Conservation (phyloP, 306 rosid species). For the Quercus variabilis region DNA sequence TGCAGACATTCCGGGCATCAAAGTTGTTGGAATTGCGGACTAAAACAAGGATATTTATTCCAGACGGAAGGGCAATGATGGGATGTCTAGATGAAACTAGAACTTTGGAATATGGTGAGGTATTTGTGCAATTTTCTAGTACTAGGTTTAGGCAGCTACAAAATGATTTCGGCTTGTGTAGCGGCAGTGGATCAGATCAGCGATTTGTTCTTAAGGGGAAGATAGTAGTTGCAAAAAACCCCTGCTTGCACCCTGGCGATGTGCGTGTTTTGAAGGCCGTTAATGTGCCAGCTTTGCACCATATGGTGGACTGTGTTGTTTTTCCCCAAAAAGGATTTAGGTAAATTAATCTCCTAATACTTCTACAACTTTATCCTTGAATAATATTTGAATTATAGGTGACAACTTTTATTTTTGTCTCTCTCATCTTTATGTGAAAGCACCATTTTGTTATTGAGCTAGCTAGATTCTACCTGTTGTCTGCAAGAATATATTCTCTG, state of each 20-base stretch:
- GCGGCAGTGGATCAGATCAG: conserved; percentile 8
- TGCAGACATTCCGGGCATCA: conserved; percentile 74
- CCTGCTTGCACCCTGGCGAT: conserved; percentile 84
- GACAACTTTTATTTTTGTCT: neutral
- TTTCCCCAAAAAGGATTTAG: conserved; percentile 75
- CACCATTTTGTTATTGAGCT: neutral
- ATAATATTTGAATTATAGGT: neutral
- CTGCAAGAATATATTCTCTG: neutral
- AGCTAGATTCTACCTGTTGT: neutral
- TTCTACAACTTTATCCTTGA: neutral
- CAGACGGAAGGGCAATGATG: conserved; percentile 87
- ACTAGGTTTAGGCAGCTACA: conserved; percentile 19
- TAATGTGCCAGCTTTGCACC: conserved; percentile 58
- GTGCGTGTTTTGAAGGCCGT: conserved; percentile 74
- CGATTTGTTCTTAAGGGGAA: conserved; percentile 10
- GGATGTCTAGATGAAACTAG: conserved; percentile 87
- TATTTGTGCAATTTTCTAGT: conserved; percentile 58
- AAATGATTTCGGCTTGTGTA: conserved; percentile 7
- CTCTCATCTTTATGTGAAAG: neutral
- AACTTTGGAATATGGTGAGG: conserved; percentile 76
- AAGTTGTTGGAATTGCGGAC: conserved; percentile 64
- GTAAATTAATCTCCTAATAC: conserved; percentile 28
- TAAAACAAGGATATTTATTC: conserved; percentile 63
- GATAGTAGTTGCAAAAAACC: conserved; percentile 79
- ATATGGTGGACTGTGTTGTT: conserved; percentile 82